These are phyloP conservation scores for Aspergillus ochraceoroseus DNA, from an alignment of 2,329 filamentous ascomycete genomes.

Conservation along the genomic window DNA sequence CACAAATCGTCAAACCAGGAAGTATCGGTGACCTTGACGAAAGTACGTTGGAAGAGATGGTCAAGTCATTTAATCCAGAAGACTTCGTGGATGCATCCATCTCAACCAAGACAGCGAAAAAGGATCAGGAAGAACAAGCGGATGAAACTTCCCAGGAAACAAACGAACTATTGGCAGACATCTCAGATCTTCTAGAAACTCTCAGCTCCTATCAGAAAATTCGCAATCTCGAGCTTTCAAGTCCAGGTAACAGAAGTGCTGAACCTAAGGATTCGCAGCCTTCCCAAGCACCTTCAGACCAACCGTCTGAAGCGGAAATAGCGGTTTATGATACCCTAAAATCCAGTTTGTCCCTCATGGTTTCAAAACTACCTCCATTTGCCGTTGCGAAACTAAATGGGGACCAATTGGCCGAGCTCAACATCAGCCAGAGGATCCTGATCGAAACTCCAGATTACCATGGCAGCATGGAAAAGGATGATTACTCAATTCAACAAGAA, in stretches of 20 bases:
- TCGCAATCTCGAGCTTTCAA: conserved; percentile 46
- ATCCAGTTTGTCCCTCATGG: conserved; percentile 66
- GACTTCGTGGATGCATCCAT: conserved; percentile 27
- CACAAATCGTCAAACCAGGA: conserved; percentile 24
- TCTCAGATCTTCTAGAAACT: conserved; percentile 58
- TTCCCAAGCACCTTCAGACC: conserved; percentile 43
- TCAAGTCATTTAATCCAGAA: conserved; percentile 41
- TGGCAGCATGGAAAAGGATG: conserved; percentile 80
- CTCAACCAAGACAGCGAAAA: conserved; percentile 19
- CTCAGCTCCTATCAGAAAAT: conserved; percentile 59
- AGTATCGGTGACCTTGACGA: conserved; percentile 39
- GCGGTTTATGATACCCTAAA: conserved; percentile 67
- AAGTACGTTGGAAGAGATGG: conserved; percentile 39
- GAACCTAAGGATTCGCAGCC: conserved; percentile 25
- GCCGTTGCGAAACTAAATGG: conserved; percentile 81
- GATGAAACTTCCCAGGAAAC: conserved; percentile 43
- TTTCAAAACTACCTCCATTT: conserved; percentile 73
- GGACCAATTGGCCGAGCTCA: conserved; percentile 75
- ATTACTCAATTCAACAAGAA: conserved; percentile 53
- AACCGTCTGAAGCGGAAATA: conserved; percentile 53
- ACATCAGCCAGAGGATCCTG: conserved; percentile 73
- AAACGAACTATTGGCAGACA: conserved; percentile 51
- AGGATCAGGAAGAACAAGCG: conserved; percentile 23
- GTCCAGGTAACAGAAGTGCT: conserved; percentile 30
- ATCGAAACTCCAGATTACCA: conserved; percentile 68